Percentiles rank a stretch among this genome's conserved stretches.
phyloP scores from a whole-genome alignment of 1,284 basidiomycete species.

The Apiotrichum domesticum region DNA sequence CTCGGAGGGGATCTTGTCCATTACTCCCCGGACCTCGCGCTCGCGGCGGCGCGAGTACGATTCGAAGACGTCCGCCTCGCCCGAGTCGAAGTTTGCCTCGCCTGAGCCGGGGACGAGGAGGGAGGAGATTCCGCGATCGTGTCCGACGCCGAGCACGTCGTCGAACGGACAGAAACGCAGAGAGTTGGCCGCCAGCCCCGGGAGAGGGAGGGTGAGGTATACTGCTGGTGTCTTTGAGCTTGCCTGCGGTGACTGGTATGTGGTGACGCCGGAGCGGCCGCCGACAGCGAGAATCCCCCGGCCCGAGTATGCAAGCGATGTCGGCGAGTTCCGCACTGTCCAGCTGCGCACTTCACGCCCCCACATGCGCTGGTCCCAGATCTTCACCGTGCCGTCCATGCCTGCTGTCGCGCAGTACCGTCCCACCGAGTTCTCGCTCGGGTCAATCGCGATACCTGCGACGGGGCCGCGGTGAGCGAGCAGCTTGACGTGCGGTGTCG shows the following conservation, averaged over 20 bases:
- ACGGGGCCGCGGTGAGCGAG: slow-evolving; percentile 88
- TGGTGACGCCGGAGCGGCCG: slow-evolving; percentile 73
- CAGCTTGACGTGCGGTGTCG: slow-evolving; percentile 83
- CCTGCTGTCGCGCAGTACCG: slow-evolving; percentile 88
- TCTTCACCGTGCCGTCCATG: slow-evolving; percentile 80
- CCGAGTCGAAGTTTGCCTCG: slow-evolving; percentile 90
- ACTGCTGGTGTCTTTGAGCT: slow-evolving; percentile 41
- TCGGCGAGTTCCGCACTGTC: slow-evolving; percentile 57
- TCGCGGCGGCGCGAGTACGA: slow-evolving; percentile 74
- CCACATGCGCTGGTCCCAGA: slow-evolving; percentile 96
- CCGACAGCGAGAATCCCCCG: slow-evolving; percentile 78
- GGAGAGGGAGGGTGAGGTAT: slow-evolving; percentile 65
- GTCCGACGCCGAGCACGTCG: slow-evolving; percentile 76
- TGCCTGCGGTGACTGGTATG: slow-evolving; percentile 46
- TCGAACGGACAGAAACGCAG: slow-evolving; percentile 80
- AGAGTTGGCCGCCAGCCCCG: slow-evolving; percentile 60
- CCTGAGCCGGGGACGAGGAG: slow-evolving; percentile 87
- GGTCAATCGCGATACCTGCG: slow-evolving; percentile 72
- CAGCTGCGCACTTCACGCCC: slow-evolving; percentile 77
- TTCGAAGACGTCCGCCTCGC: slow-evolving; percentile 93
- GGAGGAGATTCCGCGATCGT: slow-evolving; percentile 66
- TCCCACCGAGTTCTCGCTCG: slow-evolving; percentile 62
- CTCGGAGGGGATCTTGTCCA: slow-evolving; percentile 95
- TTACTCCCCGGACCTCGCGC: slow-evolving; percentile 78
- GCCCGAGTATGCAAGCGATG: slow-evolving; percentile 51